Conservation (phyloP, 1,284 basidiomycete species). For the Ganoderma multipileum region DNA sequence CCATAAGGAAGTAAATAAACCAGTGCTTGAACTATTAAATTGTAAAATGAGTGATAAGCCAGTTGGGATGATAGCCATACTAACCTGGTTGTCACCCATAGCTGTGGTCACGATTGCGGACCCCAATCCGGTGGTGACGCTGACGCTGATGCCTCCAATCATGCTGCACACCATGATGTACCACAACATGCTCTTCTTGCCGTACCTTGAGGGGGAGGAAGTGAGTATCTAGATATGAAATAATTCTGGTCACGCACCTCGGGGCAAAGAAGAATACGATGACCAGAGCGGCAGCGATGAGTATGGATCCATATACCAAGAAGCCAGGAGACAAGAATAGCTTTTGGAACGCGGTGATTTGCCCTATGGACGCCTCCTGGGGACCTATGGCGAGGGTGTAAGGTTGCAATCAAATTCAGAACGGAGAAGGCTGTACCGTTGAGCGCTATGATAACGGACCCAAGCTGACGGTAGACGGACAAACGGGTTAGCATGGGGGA, state of each 20-base stretch:
- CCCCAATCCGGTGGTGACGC: constrained; percentile 94
- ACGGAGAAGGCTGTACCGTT: constrained; percentile 55
- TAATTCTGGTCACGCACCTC: constrained; percentile 48
- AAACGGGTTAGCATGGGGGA: neutral
- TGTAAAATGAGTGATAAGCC: constrained; percentile 4
- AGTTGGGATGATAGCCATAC: constrained; percentile 35
- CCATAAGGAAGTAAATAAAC: constrained; percentile 90
- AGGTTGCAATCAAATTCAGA: constrained; percentile 10
- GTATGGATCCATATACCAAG: constrained; percentile 74
- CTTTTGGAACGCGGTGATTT: constrained; percentile 82
- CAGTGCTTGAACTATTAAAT: constrained; percentile 69
- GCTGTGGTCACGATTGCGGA: constrained; percentile 89
- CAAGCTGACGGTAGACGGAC: constrained; percentile 59
- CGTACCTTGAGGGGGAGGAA: constrained; percentile 57
- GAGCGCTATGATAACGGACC: constrained; percentile 85
- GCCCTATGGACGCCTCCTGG: constrained; percentile 78
- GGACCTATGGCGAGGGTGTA: constrained; percentile 60
- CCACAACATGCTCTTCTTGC: constrained; percentile 94
- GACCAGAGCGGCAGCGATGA: constrained; percentile 67
- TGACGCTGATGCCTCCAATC: constrained; percentile 96
- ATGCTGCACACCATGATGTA: constrained; percentile 95
- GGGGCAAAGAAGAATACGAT: constrained; percentile 87
- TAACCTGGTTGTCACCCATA: constrained; percentile 83
- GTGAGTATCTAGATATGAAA: neutral
- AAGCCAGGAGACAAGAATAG: constrained; percentile 92